Evolutionary conservation across 2,329 filamentous ascomycete species (phyloP).

Genomic region (Pezicula radicicola): DNA sequence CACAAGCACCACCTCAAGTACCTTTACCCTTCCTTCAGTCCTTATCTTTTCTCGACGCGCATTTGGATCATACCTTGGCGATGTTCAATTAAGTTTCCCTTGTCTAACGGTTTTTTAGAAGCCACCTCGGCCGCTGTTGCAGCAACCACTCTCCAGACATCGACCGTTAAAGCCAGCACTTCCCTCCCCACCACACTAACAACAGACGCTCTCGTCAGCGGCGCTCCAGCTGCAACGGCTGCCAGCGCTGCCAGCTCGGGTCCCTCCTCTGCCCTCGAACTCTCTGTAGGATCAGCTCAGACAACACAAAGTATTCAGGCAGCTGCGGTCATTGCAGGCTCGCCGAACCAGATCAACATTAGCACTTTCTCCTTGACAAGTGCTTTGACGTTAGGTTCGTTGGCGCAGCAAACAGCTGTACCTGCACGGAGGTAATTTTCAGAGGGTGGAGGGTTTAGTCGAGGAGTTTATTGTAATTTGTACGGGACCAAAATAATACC

Average conservation of each 20-base stretch:
- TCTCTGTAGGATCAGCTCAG: not conserved
- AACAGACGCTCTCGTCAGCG: conserved; percentile 2
- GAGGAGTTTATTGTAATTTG: conserved; percentile 9
- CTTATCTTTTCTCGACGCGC: too few species aligned
- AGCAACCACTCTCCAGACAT: conserved; percentile 1
- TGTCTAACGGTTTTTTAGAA: conserved; percentile 18
- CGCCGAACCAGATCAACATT: conserved; percentile 20
- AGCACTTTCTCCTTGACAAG: conserved; percentile 23
- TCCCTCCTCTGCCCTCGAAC: not conserved
- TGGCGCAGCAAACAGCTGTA: conserved; percentile 17
- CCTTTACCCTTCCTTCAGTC: too few species aligned
- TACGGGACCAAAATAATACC: conserved; percentile 7
- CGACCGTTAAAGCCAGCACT: conserved; percentile 2
- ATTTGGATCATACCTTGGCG: too few species aligned
- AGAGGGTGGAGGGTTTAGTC: not conserved
- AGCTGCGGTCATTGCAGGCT: not conserved
- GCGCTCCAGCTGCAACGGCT: not conserved
- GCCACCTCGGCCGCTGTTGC: conserved; percentile 15
- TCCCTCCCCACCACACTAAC: conserved; percentile 1
- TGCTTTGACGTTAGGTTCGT: conserved; percentile 23
- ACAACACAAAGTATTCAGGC: not conserved
- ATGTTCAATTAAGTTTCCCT: conserved; percentile 13
- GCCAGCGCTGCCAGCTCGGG: not conserved
- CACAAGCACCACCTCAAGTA: not conserved
- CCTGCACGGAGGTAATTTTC: conserved; percentile 2